Evolutionary conservation across 768 basidiomycete genomes (phyloP).

Genomic region (Cubamyces sp.): DNA sequence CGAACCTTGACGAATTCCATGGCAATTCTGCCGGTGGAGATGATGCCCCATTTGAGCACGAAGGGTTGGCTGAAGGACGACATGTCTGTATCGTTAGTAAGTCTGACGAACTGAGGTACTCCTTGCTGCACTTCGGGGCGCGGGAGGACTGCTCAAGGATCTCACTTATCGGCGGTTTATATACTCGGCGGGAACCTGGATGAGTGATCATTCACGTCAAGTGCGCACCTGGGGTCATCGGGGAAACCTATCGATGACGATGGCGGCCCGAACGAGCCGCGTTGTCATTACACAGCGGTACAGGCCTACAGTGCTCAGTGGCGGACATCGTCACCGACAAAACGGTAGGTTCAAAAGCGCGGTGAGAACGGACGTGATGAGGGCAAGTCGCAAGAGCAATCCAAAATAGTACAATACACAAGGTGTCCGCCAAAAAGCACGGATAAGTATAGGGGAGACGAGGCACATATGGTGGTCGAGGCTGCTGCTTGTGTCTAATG

Average conservation of each 20-base stretch:
- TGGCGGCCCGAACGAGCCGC: slow-evolving; percentile 5
- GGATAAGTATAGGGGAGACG: neutral
- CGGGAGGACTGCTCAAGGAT: too few relatives aligned
- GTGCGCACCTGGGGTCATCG: neutral
- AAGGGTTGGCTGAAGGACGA: slow-evolving; percentile 38
- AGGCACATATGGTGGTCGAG: neutral
- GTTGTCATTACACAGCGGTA: too few relatives aligned
- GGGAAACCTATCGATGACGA: slow-evolving; percentile 13
- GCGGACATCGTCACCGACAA: neutral
- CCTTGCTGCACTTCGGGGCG: too few relatives aligned
- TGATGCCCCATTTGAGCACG: slow-evolving; percentile 80
- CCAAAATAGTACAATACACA: neutral
- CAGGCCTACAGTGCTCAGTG: neutral
- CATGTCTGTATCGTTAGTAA: too few relatives aligned
- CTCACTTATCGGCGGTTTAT: neutral
- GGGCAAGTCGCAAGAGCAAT: neutral
- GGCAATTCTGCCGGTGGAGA: slow-evolving; percentile 81
- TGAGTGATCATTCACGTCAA: slow-evolving; percentile 14
- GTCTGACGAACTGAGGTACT: too few relatives aligned
- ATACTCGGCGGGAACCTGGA: neutral
- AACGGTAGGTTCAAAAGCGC: slow-evolving; percentile 8
- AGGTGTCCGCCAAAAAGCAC: neutral
- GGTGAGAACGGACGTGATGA: neutral
- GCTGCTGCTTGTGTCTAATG: slow-evolving; percentile 27
- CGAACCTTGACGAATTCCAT: slow-evolving; percentile 65